Evolutionary conservation across 2,329 filamentous ascomycete genomes (phyloP), one percentile per base, ranked within the genome.

Genomic region (Ophiosphaerella korrae): DNA sequence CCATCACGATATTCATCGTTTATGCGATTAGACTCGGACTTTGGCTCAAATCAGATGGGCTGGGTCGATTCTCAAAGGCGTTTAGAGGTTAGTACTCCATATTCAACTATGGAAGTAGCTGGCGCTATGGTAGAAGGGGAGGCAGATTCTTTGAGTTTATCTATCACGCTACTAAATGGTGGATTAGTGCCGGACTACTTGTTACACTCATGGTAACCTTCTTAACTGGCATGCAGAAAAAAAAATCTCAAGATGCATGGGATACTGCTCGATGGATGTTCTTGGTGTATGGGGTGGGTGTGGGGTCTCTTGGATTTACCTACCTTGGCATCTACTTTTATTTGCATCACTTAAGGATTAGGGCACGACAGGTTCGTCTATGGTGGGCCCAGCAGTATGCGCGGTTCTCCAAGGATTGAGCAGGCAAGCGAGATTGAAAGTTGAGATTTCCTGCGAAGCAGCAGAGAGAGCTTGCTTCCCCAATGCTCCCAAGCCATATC

Each of bases 1-100:
- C 44, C 26, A 31, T 31, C 29, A 47, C 44, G 4, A 47, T 47
- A 11, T 47, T 47, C 36, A 47, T 47, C 23, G 36, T 47, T 13
- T 29, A 47, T 40, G 34, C 18, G 2, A 47, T 47, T 40, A 13
- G 44, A 13, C 26, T 47, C 29, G 21, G 2, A 47, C 36, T 47
- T 32, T 47, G 44, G 44, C 11, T 40, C 9, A 47, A 32, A 18
- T 39, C 34, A 31, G 40, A 47, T 23, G 36, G 44, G 12, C 34
- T 47, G 14, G 36, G 44, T 40, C 14, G 39, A 14, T 35, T 47
- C 18, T 40, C 35, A 12, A 32, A 40, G 24, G 40, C 1, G 5
- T 41, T 47, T 23, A 47, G 18, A 18, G 43, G 43, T 26, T 34
- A 21, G 8, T 47, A 40, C 44, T 43, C 41, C 3, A 21, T 43